phyloP scores from a whole-genome alignment of 2,329 filamentous ascomycete genomes.

The Fusarium sororula region DNA sequence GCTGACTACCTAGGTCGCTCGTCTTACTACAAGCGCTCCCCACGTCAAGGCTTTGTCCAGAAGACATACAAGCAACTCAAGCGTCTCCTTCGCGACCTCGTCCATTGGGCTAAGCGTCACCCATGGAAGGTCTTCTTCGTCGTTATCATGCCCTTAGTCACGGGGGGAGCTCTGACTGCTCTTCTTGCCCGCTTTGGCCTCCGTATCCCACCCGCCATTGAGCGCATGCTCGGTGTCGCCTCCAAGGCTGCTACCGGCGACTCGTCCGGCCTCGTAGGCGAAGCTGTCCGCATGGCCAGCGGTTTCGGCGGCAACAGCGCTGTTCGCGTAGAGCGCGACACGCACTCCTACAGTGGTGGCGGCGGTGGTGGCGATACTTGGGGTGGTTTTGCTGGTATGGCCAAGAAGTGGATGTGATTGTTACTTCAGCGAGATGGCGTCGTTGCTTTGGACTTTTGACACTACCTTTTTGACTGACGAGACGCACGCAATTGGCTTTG shows the following conservation, averaged over 20 bases:
- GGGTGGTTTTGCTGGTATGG: slow-evolving; percentile 50
- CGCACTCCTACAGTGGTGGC: slow-evolving; percentile 48
- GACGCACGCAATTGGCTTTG: slow-evolving; percentile 19
- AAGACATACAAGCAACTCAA: slow-evolving; percentile 79
- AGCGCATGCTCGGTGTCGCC: slow-evolving; percentile 66
- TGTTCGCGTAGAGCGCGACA: slow-evolving; percentile 47
- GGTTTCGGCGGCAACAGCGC: slow-evolving; percentile 42
- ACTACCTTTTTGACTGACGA: background rate
- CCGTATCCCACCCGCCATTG: slow-evolving; percentile 72
- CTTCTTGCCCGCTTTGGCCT: slow-evolving; percentile 83
- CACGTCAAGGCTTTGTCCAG: slow-evolving; percentile 80
- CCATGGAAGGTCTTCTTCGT: slow-evolving; percentile 88
- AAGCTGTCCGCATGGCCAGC: slow-evolving; percentile 64
- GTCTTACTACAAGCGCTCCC: slow-evolving; percentile 81
- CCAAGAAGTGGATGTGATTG: slow-evolving; percentile 54
- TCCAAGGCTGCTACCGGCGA: slow-evolving; percentile 59
- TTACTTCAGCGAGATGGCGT: slow-evolving; percentile 1
- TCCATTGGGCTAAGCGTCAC: slow-evolving; percentile 82
- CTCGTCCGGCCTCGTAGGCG: slow-evolving; percentile 60
- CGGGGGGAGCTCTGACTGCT: slow-evolving; percentile 81
- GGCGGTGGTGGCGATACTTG: slow-evolving; percentile 46
- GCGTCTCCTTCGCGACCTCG: slow-evolving; percentile 80
- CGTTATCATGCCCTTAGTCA: slow-evolving; percentile 87
- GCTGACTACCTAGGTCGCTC: slow-evolving; percentile 54
- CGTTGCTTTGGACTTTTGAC: background rate